Conservation (phyloP, 441 rosid species). For the Omphalea diandra region DNA sequence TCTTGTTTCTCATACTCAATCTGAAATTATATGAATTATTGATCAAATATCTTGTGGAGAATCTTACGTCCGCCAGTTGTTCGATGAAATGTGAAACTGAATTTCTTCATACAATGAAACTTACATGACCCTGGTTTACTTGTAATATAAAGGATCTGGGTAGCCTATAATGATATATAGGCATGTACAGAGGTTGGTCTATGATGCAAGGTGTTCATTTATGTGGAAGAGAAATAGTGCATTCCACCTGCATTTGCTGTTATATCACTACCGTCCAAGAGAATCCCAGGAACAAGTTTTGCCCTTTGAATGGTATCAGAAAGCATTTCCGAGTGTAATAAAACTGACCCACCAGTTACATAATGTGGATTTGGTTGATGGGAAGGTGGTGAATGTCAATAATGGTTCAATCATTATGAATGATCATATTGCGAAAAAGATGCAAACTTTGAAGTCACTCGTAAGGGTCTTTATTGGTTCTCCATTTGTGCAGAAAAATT, state of each 20-base stretch:
- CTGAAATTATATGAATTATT: no score
- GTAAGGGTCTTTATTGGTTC: slow-evolving; percentile 65
- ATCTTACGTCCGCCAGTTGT: slow-evolving; percentile 1
- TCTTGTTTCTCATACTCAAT: no score
- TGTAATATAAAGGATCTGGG: slow-evolving; percentile 5
- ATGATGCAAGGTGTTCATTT: slow-evolving; percentile 21
- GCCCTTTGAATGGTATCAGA: slow-evolving; percentile 50
- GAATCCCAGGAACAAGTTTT: slow-evolving; percentile 37
- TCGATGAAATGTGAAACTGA: slow-evolving; percentile 31
- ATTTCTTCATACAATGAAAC: background rate
- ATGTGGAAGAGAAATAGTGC: slow-evolving; percentile 17
- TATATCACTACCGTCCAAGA: slow-evolving; percentile 43
- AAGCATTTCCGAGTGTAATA: slow-evolving; percentile 43
- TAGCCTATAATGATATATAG: slow-evolving; percentile 26
- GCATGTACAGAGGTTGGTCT: slow-evolving; percentile 22
- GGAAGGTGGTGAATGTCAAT: slow-evolving; percentile 48
- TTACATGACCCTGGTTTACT: background rate
- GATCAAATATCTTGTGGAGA: background rate
- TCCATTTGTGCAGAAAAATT: slow-evolving; percentile 50
- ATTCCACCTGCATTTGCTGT: slow-evolving; percentile 26
- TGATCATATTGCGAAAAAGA: slow-evolving; percentile 38
- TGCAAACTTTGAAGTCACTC: slow-evolving; percentile 62
- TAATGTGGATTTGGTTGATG: slow-evolving; percentile 56
- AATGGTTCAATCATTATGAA: slow-evolving; percentile 46
- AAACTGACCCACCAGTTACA: slow-evolving; percentile 44